Conservation (phyloP, 2,329 filamentous ascomycete species). For the Sclerotinia trifoliorum region DNA sequence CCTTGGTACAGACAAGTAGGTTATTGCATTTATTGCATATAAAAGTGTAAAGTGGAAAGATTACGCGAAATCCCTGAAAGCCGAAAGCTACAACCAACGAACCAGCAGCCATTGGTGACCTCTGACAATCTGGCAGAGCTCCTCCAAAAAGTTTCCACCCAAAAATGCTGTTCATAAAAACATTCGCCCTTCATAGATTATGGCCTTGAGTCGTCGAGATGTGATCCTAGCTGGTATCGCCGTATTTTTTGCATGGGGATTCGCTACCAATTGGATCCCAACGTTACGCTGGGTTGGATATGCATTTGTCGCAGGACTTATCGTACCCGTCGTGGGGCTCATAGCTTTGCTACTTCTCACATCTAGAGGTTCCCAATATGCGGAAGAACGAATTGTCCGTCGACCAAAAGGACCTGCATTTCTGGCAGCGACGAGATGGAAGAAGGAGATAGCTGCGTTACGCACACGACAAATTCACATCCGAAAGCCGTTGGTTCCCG, state of each 20-base stretch:
- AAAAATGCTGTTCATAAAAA: constrained; percentile 37
- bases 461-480: constrained; percentile 65
- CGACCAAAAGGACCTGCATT: constrained; percentile 56
- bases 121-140: constrained; percentile 24
- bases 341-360: constrained; percentile 61
- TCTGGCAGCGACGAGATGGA: constrained; percentile 63
- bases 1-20: too few relatives aligned
- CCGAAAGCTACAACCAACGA: constrained; percentile 15
- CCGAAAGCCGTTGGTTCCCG: constrained; percentile 68
- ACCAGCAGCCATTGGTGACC: constrained; percentile 12
- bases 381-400: constrained; percentile 43
- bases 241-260: constrained; percentile 83
- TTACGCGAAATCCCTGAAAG: constrained; percentile 29
- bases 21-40: constrained; percentile 1
- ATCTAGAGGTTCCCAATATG: constrained; percentile 51
- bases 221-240: constrained; percentile 65
- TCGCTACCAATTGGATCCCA: constrained; percentile 79
- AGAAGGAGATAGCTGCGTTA: constrained; percentile 65
- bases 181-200: constrained; percentile 41
- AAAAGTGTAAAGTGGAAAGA: constrained; percentile 17
- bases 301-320: constrained; percentile 71
- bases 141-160: constrained; percentile 25
- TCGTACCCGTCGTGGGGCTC: constrained; percentile 54
- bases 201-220: constrained; percentile 74
- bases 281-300: constrained; percentile 80